These are phyloP conservation scores for Mariannaea elegans DNA, from an alignment of 2,329 filamentous ascomycete genomes.

Conservation along the genomic window DNA sequence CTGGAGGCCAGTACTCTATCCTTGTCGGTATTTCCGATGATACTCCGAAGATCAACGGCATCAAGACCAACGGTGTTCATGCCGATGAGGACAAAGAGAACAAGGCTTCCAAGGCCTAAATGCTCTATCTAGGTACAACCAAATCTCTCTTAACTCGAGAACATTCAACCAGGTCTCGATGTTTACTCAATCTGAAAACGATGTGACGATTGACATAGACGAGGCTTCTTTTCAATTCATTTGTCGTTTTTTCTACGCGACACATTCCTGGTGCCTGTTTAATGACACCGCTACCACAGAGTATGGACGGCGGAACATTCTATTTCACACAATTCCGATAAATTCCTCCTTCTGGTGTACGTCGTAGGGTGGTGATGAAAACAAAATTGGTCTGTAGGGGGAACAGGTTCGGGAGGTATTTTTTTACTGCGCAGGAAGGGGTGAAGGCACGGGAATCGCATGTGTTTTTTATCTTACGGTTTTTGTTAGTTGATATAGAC, in stretches of 20 bases:
- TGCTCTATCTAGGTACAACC: neutral
- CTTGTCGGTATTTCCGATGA: slow-evolving; percentile 57
- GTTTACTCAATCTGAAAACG: neutral
- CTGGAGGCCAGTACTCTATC: slow-evolving; percentile 85
- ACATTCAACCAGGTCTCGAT: neutral
- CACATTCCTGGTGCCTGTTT: slow-evolving; percentile 15
- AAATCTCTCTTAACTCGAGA: too few relatives aligned
- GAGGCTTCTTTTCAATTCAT: neutral
- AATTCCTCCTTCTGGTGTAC: slow-evolving; percentile 4
- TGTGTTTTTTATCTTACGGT: neutral
- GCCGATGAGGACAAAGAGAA: slow-evolving; percentile 28
- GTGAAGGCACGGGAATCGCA: slow-evolving; percentile 15
- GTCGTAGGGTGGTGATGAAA: slow-evolving; percentile 2
- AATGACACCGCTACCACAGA: slow-evolving; percentile 12
- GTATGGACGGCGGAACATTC: neutral
- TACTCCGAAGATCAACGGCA: slow-evolving; percentile 43
- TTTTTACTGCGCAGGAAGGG: neutral
- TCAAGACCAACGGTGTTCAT: slow-evolving; percentile 33
- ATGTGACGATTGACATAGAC: neutral
- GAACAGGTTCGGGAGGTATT: slow-evolving; percentile 4
- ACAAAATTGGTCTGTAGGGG: slow-evolving; percentile 10
- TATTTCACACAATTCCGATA: slow-evolving; percentile 4
- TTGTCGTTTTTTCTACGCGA: slow-evolving; percentile 13
- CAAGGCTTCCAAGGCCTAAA: slow-evolving; percentile 18
- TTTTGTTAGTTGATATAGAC: slow-evolving; percentile 23